Evolutionary conservation across 2,329 filamentous ascomycete genomes (phyloP).

Genomic region (Fragosphaeria purpurea): DNA sequence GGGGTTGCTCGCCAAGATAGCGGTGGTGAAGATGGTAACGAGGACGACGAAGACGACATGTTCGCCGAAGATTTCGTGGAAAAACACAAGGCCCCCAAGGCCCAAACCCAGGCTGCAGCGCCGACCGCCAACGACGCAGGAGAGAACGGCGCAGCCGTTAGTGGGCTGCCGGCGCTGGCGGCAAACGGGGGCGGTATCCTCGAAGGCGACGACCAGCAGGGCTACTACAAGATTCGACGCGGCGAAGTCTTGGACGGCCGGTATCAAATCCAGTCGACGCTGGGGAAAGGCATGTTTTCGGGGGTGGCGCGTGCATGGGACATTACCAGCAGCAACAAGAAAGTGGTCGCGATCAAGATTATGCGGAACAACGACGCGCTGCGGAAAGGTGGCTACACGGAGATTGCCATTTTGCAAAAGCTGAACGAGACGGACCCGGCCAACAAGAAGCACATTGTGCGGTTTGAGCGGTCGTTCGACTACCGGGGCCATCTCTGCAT

Average conservation of each 20-base stretch:
- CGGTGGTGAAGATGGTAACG: not conserved
- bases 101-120: constrained; percentile 15
- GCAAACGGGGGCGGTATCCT: constrained; percentile 62
- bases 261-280: constrained; percentile 77
- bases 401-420: constrained; percentile 86
- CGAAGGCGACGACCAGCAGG: constrained; percentile 88
- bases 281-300: constrained; percentile 94
- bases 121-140: constrained; percentile 25
- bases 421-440: constrained; percentile 78
- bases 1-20: constrained; percentile 14
- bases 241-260: constrained; percentile 83
- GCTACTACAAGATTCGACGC: constrained; percentile 90
- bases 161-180: constrained; percentile 36
- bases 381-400: constrained; percentile 82
- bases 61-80: constrained; percentile 74
- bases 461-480: constrained; percentile 78
- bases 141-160: constrained; percentile 17
- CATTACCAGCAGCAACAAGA: constrained; percentile 54
- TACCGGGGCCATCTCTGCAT: constrained; percentile 94
- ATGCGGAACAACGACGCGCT: constrained; percentile 94
- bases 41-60: constrained; percentile 65
- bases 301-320: constrained; percentile 87
- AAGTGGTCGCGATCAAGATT: constrained; percentile 90
- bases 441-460: constrained; percentile 84
- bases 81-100: constrained; percentile 48